Evolutionary conservation across 1,284 basidiomycete genomes (phyloP).

Genomic region (Cystobasidiaceae sp.): DNA sequence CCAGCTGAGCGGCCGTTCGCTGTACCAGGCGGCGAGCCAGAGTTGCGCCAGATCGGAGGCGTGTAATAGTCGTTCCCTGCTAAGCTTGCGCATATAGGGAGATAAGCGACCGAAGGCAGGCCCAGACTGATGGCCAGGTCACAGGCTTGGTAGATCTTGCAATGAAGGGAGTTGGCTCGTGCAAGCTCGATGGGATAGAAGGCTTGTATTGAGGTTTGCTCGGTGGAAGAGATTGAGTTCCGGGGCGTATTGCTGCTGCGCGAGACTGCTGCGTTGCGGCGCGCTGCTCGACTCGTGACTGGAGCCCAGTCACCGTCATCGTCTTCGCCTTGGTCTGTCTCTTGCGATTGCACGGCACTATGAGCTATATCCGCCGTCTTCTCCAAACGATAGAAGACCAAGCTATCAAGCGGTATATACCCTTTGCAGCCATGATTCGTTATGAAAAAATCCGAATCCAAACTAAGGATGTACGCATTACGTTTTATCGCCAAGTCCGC

Average conservation of each 20-base stretch:
- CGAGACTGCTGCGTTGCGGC: no score
- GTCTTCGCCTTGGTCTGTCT: background rate
- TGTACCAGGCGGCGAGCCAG: background rate
- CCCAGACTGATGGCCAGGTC: background rate
- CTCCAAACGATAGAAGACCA: background rate
- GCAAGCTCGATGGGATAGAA: no score
- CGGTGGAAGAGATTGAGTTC: no score
- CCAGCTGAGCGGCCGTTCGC: background rate
- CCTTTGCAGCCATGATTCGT: conserved; percentile 17
- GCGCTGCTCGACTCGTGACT: conserved; percentile 2
- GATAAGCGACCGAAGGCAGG: background rate
- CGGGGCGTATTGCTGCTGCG: no score
- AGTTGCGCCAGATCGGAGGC: conserved; percentile 15
- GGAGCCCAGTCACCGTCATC: conserved; percentile 5
- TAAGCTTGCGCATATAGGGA: conserved; percentile 17
- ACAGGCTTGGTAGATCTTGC: background rate
- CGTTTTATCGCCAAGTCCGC: conserved; percentile 22
- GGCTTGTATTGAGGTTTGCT: no score
- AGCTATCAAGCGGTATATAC: conserved; percentile 24
- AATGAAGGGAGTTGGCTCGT: background rate
- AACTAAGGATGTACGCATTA: conserved; percentile 14
- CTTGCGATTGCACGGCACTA: no score
- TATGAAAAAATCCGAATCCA: conserved; percentile 28
- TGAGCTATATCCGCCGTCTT: no score
- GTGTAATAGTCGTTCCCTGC: conserved; percentile 22